These are phyloP conservation scores for Hygrophorus russula DNA, from an alignment of 768 basidiomycete genomes.

Conservation along the genomic window DNA sequence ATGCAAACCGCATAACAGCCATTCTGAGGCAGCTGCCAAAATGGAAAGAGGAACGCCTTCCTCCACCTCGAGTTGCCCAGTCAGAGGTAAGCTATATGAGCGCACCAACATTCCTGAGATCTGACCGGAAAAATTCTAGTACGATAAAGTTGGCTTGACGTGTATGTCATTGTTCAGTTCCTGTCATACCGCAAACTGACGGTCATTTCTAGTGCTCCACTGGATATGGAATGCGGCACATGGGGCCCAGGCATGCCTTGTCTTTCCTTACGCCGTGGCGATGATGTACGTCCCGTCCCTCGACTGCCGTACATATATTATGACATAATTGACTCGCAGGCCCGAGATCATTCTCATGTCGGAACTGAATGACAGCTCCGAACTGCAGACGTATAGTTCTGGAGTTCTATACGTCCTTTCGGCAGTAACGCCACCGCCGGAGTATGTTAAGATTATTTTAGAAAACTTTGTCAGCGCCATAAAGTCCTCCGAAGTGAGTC, in stretches of 20 bases:
- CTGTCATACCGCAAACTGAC: slow-evolving; percentile 9
- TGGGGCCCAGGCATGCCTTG: slow-evolving; percentile 59
- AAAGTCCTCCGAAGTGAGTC: slow-evolving; percentile 62
- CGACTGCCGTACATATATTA: slow-evolving; percentile 4
- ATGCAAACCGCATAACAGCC: slow-evolving; percentile 43
- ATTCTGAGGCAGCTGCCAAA: slow-evolving; percentile 48
- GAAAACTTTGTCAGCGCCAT: slow-evolving; percentile 58
- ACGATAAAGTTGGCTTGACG: slow-evolving; percentile 84
- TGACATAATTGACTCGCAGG: slow-evolving; percentile 26
- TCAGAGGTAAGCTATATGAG: slow-evolving; percentile 42
- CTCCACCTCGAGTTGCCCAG: slow-evolving; percentile 78
- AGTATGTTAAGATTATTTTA: slow-evolving; percentile 51
- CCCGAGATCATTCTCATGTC: slow-evolving; percentile 86
- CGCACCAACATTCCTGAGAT: slow-evolving; percentile 1
- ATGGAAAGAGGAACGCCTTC: slow-evolving; percentile 68
- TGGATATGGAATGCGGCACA: slow-evolving; percentile 77
- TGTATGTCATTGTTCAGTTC: slow-evolving; percentile 30
- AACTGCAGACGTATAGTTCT: slow-evolving; percentile 72
- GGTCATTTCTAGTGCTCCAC: slow-evolving; percentile 43
- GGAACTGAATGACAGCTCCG: slow-evolving; percentile 77
- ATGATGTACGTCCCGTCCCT: slow-evolving; percentile 57
- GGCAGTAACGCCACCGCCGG: slow-evolving; percentile 61
- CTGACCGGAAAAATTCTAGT: slow-evolving; percentile 26
- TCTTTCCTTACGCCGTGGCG: slow-evolving; percentile 68
- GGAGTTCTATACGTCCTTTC: slow-evolving; percentile 77